Base-by-base conservation (phyloP, 2,329 filamentous ascomycete species). In the Corynespora cassiicola region DNA sequence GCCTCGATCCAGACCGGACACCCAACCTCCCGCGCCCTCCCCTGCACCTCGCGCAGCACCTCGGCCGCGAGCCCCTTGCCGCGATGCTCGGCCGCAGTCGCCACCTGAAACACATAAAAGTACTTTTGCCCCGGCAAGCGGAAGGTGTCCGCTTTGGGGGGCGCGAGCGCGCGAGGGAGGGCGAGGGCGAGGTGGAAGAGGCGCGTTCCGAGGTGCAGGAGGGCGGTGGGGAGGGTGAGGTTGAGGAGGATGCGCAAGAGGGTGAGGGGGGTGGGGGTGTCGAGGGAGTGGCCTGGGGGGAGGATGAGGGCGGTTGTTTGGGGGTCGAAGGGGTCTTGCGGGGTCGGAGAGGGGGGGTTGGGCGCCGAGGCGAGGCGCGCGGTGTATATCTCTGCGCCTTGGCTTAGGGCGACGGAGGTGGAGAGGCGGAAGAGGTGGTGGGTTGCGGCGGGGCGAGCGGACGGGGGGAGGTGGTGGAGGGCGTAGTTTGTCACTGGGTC, bases 1-100 rank as follows among this genome's bases (percentile, higher is more conserved):
- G 41, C 45, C 41, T 48, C 45, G 14, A 45, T 18, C 45, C 45
- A 48, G 29, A 48, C 17, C 21, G 45, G 41, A 25, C 30, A 36
- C 21, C 23, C 21, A 8, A 31, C 42, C 22, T 22, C 31, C 28
- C 33, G 17, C 18, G 41, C 45, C n/a, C 26, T 14, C 21, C 19
- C 19, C 34, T 37, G 17, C 12, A 47, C 6, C 8, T 32, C 22
- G 14, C 19, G 6, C 4, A 47, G 30, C 9, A 41, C n/a, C 7
- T 14, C 29, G 29, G 18, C 6, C 20, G 28, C 25, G 11, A 47
- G 36, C 2, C 40, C 40, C 16, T 35, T 37, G 8, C 40, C 36
- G 3, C 45, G 36, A 24, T 40, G 25, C 20, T n/a, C 10, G 18
- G 18, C 26, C 12, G 29, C 39, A 10, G 43, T 47, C 16, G 20